Evolutionary conservation across 805 yeast genomes (phyloP), one percentile per base, ranked within the genome.

Genomic region (Wickerhamomyces sydowiorum): DNA sequence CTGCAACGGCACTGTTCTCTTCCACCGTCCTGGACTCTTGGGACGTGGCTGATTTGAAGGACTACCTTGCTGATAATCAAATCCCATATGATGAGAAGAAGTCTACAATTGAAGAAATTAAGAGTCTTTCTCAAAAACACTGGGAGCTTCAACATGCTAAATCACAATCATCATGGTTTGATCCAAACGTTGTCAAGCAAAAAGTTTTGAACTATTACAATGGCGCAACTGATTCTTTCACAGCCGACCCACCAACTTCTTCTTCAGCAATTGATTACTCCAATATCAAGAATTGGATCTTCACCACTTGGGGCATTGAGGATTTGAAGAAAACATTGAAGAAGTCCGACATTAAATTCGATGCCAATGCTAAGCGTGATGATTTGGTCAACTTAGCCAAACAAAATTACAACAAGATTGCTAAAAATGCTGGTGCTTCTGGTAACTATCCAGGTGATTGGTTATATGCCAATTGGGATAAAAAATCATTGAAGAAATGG

Each of bases 381-480:
- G 65, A 72, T 27, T 59, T 80, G 49, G 50, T 69, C 29, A 63
- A 67, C 14, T 42, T 61, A 21, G 75, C 73, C 3, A 61, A 68
- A 52, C 53, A 61, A 20, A 65, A 72, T 52, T 72, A 66, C 46
- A 63, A 67, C 39, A 52, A 55, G 12, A 65, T 74, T 41, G 63
- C 69, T 13, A 56, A 64, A 39, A 43, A 54, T 24, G 49, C 60
- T 37, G 62, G 69, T 4, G 57, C 56, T 9, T 64, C 73, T 18
- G 76, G 77, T 7, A 56, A 57, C 32, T 75, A 75, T 42, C 70
- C 77, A 7, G 77, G 80, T 18, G 66, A 66, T 27, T 71, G 74
- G 72, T 60, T 76, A 43, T 80, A 78, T 54, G 64, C 71, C 10
- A 50, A 65, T 25, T 81, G 87, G 87, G 61, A 71, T 19, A 54